A percentile compares a stretch with the other conserved stretches of the same genome.
phyloP scores from a whole-genome alignment of 345 rosid genomes.

The Aquilaria malaccensis region DNA sequence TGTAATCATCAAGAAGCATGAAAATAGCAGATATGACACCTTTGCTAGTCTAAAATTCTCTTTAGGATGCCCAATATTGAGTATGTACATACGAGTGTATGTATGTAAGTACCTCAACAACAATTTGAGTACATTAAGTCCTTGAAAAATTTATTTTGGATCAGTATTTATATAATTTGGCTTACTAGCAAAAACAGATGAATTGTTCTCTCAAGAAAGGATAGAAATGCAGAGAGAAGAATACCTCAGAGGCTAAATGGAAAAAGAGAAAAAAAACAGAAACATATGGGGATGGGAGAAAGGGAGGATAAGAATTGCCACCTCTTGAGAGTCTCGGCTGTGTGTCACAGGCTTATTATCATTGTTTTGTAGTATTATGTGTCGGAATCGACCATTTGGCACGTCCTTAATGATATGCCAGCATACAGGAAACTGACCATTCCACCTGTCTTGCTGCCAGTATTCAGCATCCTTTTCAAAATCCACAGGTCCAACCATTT shows the following conservation, averaged over 20 bases:
- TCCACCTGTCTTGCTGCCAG: slow-evolving; percentile 82
- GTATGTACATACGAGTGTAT: no score
- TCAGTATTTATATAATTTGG: no score
- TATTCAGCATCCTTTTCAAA: slow-evolving; percentile 61
- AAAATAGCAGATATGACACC: no score
- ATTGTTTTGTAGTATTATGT: slow-evolving; percentile 58
- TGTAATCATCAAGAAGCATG: not conserved
- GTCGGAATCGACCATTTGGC: slow-evolving; percentile 58
- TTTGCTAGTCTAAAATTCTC: no score
- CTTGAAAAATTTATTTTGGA: no score
- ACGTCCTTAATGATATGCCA: slow-evolving; percentile 75
- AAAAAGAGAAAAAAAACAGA: not conserved
- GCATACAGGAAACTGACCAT: slow-evolving; percentile 70
- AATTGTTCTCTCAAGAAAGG: no score
- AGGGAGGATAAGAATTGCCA: slow-evolving; percentile 7
- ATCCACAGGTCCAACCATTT: slow-evolving; percentile 68
- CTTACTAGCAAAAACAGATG: no score
- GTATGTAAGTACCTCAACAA: no score
- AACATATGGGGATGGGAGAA: not conserved
- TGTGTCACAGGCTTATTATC: slow-evolving; percentile 77
- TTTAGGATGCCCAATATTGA: no score
- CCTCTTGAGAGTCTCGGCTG: slow-evolving; percentile 80
- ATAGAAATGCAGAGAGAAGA: no score
- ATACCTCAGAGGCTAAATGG: not conserved
- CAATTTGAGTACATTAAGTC: no score